Conservation (phyloP, 768 basidiomycete genomes). For the Xanthoconium stramineum region DNA sequence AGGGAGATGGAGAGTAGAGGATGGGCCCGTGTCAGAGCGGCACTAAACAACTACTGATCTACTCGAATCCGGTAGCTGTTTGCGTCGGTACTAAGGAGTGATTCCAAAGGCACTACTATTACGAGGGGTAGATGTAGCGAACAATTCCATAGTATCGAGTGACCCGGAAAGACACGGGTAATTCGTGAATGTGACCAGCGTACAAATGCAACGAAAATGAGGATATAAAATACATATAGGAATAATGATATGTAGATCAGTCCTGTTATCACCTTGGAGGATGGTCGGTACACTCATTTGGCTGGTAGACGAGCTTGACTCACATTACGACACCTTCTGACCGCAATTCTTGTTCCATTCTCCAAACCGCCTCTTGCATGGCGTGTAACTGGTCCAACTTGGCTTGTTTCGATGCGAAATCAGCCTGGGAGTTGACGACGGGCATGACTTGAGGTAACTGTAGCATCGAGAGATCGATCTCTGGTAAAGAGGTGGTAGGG, state of each 20-base stretch:
- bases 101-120: conserved; percentile 2
- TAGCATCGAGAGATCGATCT: conserved; percentile 26
- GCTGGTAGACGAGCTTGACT: not conserved
- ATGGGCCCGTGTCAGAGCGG: conserved; percentile 59
- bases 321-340: conserved; percentile 18
- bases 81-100: too few relatives aligned
- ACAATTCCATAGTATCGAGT: not conserved
- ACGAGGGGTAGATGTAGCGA: not conserved
- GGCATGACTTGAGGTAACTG: conserved; percentile 16
- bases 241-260: conserved; percentile 19
- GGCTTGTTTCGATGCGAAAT: conserved; percentile 7
- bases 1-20: conserved; percentile 83
- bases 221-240: conserved; percentile 9
- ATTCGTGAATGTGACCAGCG: not conserved
- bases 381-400: conserved; percentile 22
- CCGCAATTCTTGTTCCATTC: conserved; percentile 32
- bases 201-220: not conserved
- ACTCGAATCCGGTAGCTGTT: not conserved
- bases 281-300: not conserved
- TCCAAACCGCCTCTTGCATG: conserved; percentile 35
- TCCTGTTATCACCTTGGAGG: not conserved
- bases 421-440: not conserved
- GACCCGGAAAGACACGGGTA: not conserved
- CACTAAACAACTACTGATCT: conserved; percentile 40
- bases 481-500: conserved; percentile 6